phyloP scores from a whole-genome alignment of 2,329 filamentous ascomycete genomes.

The Fusarium multiceps region DNA sequence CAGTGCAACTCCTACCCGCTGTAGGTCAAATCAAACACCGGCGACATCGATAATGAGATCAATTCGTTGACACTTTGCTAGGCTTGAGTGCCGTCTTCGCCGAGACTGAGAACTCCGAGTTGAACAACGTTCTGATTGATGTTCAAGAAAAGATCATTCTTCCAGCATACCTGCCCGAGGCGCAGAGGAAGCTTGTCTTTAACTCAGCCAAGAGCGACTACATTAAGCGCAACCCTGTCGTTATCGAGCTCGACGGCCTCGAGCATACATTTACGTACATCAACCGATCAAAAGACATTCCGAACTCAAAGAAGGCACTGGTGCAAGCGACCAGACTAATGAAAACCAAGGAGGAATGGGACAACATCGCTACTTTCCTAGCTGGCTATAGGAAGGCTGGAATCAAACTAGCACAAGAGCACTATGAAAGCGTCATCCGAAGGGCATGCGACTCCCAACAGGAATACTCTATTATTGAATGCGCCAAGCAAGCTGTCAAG shows the following conservation, averaged over 20 bases:
- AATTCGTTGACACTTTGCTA: slow-evolving; percentile 35
- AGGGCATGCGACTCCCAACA: slow-evolving; percentile 54
- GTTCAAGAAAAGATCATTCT: slow-evolving; percentile 71
- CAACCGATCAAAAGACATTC: slow-evolving; percentile 56
- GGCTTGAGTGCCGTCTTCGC: slow-evolving; percentile 58
- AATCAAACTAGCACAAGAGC: slow-evolving; percentile 50
- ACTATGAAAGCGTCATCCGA: slow-evolving; percentile 57
- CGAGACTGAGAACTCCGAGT: slow-evolving; percentile 62
- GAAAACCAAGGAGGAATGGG: slow-evolving; percentile 61
- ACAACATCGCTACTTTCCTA: slow-evolving; percentile 63
- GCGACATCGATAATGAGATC: not conserved
- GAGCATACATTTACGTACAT: slow-evolving; percentile 63
- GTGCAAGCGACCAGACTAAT: slow-evolving; percentile 57
- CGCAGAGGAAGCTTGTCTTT: slow-evolving; percentile 66
- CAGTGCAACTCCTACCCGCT: slow-evolving; percentile 46
- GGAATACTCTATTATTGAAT: slow-evolving; percentile 62
- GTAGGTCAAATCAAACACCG: slow-evolving; percentile 39
- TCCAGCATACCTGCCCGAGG: slow-evolving; percentile 66
- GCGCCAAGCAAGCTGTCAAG: slow-evolving; percentile 57
- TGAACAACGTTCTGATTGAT: slow-evolving; percentile 63
- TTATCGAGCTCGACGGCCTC: slow-evolving; percentile 68
- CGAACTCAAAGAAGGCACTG: slow-evolving; percentile 55
- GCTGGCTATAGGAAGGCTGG: slow-evolving; percentile 60
- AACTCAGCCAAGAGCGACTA: slow-evolving; percentile 57
- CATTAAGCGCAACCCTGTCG: slow-evolving; percentile 66